Evolutionary conservation across 73 alveolate genomes (phyloP).

Genomic region (Durusdinium trenchii): DNA sequence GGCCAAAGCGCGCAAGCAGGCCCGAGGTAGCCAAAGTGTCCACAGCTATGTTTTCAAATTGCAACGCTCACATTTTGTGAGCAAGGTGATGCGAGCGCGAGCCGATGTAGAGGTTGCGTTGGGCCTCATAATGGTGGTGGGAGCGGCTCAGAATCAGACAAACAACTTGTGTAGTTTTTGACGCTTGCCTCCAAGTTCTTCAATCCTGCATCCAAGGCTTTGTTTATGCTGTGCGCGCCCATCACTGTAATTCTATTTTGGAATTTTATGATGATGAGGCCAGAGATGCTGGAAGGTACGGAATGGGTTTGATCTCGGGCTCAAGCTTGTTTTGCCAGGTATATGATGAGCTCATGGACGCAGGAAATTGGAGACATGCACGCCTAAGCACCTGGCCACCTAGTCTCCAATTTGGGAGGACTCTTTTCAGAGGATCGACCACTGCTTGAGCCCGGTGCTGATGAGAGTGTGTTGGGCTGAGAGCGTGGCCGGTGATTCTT

Average conservation of each 20-base stretch:
- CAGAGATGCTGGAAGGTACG: background rate
- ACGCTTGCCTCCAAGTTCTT: background rate
- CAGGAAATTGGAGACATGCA: constrained; percentile 1
- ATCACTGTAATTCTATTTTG: constrained; percentile 81
- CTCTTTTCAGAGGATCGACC: constrained; percentile 75
- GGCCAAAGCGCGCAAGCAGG: constrained; percentile 78
- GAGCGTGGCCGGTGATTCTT: background rate
- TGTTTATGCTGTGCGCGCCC: constrained; percentile 65
- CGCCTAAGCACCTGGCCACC: background rate
- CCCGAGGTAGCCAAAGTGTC: background rate
- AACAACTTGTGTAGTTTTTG: background rate
- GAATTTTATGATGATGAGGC: constrained; percentile 93
- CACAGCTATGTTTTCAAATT: background rate
- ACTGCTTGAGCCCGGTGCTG: constrained; percentile 27
- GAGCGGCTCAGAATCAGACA: background rate
- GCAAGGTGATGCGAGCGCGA: constrained; percentile 47
- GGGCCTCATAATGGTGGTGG: constrained; percentile 45
- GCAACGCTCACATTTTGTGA: background rate
- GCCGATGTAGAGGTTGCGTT: constrained; percentile 50
- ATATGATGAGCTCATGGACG: constrained; percentile 95
- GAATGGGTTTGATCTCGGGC: background rate
- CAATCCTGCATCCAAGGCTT: constrained; percentile 43
- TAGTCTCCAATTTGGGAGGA: constrained; percentile 5
- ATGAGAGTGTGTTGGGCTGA: constrained; percentile 20
- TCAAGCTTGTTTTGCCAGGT: background rate